These are phyloP conservation scores for Penicillium sp. DNA, from an alignment of 2,329 filamentous ascomycete species.

Conservation along the genomic window DNA sequence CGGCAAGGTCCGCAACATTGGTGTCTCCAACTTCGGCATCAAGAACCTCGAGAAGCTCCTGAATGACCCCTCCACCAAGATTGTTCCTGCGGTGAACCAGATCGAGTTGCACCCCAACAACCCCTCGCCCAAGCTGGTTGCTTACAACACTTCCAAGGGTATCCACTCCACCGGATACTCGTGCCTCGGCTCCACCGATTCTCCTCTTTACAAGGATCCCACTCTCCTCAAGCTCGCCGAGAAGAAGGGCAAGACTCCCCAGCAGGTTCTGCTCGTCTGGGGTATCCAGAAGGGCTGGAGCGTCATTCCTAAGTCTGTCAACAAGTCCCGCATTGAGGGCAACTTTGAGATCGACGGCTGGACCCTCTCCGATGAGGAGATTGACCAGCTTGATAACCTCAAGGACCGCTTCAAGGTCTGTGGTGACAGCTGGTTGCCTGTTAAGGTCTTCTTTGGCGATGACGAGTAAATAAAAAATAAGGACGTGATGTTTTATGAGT, in stretches of 20 bases:
- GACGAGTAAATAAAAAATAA: conserved; percentile 60
- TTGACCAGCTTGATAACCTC: conserved; percentile 65
- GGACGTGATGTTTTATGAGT: conserved; percentile 18
- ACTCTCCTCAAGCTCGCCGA: conserved; percentile 53
- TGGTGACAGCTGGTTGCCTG: conserved; percentile 66
- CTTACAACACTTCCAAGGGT: conserved; percentile 52
- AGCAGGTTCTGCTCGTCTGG: conserved; percentile 64
- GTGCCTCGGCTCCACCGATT: conserved; percentile 55
- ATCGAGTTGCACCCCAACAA: conserved; percentile 63
- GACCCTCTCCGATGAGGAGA: conserved; percentile 69
- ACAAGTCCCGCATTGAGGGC: conserved; percentile 66
- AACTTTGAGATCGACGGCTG: conserved; percentile 77
- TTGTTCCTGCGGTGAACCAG: conserved; percentile 54
- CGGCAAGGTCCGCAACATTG: conserved; percentile 72
- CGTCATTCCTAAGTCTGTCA: conserved; percentile 84
- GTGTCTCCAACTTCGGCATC: conserved; percentile 83
- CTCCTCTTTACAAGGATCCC: conserved; percentile 54
- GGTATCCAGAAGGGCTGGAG: conserved; percentile 76
- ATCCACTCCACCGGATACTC: conserved; percentile 58
- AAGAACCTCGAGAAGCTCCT: conserved; percentile 76
- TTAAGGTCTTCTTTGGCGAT: conserved; percentile 80
- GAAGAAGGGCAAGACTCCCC: conserved; percentile 55
- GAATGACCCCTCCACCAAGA: conserved; percentile 58
- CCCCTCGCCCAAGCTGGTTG: conserved; percentile 60
- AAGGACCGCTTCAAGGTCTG: conserved; percentile 81